These are phyloP conservation scores for Kluyveromyces nonfermentans DNA, from an alignment of 805 yeast species.

Conservation along the genomic window DNA sequence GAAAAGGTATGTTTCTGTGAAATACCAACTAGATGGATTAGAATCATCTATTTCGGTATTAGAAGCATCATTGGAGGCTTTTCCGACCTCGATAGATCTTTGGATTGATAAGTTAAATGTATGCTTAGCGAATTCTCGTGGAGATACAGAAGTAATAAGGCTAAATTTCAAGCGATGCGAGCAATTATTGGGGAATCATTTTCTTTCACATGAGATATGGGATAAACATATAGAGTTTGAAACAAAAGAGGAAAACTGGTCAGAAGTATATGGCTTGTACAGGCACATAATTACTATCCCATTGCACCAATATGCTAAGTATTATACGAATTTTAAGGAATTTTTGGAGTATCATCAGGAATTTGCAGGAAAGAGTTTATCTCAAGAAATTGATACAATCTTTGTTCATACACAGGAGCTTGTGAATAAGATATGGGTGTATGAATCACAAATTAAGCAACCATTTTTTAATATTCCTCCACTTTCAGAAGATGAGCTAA, in stretches of 20 bases:
- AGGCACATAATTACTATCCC: slow-evolving; percentile 49
- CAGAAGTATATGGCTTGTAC: slow-evolving; percentile 34
- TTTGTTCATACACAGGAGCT: slow-evolving; percentile 40
- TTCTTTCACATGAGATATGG: slow-evolving; percentile 76
- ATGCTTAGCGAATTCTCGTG: slow-evolving; percentile 34
- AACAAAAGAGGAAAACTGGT: slow-evolving; percentile 30
- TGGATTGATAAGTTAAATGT: slow-evolving; percentile 62
- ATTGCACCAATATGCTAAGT: slow-evolving; percentile 77
- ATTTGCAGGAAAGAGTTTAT: slow-evolving; percentile 31
- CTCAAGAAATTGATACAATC: slow-evolving; percentile 35
- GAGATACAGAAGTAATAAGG: slow-evolving; percentile 29
- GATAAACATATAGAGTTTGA: slow-evolving; percentile 64
- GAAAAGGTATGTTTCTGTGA: slow-evolving; percentile 50
- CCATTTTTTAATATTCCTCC: slow-evolving; percentile 46
- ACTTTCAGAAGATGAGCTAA: slow-evolving; percentile 35
- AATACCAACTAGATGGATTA: slow-evolving; percentile 47
- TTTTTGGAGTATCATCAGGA: slow-evolving; percentile 25
- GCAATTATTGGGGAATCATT: slow-evolving; percentile 53
- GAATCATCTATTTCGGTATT: slow-evolving; percentile 40
- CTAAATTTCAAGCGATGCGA: slow-evolving; percentile 41
- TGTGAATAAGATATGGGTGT: slow-evolving; percentile 60
- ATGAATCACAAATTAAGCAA: slow-evolving; percentile 54
- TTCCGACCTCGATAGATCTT: slow-evolving; percentile 52
- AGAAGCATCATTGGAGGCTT: slow-evolving; percentile 35
- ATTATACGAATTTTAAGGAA: slow-evolving; percentile 42